Percentiles rank a stretch among this genome's conserved stretches.
phyloP scores from a whole-genome alignment of 192 early-diverging fungal species.

The Podila epigama region DNA sequence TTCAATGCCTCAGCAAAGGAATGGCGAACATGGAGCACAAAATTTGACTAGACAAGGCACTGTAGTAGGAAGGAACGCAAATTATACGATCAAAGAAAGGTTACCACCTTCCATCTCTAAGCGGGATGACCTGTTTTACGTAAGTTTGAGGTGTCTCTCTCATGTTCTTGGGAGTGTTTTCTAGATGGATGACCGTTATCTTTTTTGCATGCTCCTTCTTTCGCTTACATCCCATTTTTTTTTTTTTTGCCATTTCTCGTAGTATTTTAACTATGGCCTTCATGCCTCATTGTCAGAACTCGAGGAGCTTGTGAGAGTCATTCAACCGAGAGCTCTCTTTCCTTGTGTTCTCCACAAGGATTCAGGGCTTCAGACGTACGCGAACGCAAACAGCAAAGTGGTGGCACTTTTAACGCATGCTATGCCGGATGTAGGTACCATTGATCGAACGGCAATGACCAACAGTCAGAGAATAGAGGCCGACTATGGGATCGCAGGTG shows the following conservation, averaged over 20 bases:
- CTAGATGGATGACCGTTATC: neutral
- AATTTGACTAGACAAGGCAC: neutral
- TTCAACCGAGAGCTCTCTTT: conserved; percentile 17
- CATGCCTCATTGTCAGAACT: conserved; percentile 37
- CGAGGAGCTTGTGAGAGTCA: conserved; percentile 12
- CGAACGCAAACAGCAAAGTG: conserved; percentile 14
- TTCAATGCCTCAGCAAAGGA: neutral
- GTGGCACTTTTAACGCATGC: conserved; percentile 8
- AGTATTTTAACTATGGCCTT: conserved; percentile 36
- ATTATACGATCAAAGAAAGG: conserved; percentile 16
- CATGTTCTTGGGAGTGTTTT: no score
- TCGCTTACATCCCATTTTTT: neutral
- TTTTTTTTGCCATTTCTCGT: neutral
- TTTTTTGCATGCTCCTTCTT: neutral
- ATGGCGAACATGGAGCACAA: neutral
- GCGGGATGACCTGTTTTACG: conserved; percentile 28
- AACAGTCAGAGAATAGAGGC: conserved; percentile 2
- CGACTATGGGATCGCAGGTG: conserved; percentile 21
- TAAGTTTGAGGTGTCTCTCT: conserved; percentile 3
- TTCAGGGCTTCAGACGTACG: neutral
- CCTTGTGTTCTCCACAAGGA: conserved; percentile 43
- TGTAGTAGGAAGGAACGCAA: neutral
- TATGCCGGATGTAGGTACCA: conserved; percentile 5
- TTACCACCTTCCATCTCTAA: conserved; percentile 21
- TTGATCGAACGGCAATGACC: neutral